Conservation (phyloP, 306 rosid genomes). For the Begonia fuchsioides region DNA sequence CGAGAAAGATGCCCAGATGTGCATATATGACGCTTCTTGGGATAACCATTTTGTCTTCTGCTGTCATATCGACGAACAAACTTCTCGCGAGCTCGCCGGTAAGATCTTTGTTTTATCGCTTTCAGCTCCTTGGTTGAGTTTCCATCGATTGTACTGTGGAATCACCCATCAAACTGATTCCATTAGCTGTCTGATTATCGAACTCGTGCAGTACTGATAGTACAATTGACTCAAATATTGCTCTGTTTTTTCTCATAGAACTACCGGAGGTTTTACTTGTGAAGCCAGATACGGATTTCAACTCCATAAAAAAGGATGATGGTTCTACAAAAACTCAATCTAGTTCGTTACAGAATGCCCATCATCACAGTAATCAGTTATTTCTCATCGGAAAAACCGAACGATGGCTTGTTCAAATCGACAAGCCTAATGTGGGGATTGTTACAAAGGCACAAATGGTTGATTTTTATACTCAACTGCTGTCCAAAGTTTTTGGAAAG, state of each 20-base stretch:
- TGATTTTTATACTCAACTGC: conserved; percentile 61
- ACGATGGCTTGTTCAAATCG: conserved; percentile 75
- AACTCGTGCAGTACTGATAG: too few relatives aligned
- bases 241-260: conserved; percentile 25
- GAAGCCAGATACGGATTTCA: conserved; percentile 41
- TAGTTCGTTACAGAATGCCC: conserved; percentile 8
- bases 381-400: conserved; percentile 56
- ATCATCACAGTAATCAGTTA: conserved; percentile 21
- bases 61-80: conserved; percentile 56
- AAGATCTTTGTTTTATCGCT: conserved; percentile 9
- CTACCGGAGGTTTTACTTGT: conserved; percentile 43
- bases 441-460: conserved; percentile 90
- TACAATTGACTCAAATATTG: conserved; percentile 2
- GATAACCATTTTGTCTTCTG: conserved; percentile 51
- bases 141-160: background rate
- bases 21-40: conserved; percentile 70
- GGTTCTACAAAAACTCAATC: conserved; percentile 20
- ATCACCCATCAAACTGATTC: too few relatives aligned
- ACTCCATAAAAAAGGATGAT: conserved; percentile 35
- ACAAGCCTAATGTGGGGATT: conserved; percentile 58
- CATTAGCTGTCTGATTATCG: too few relatives aligned
- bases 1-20: conserved; percentile 71
- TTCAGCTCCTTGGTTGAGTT: background rate
- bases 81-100: conserved; percentile 48
- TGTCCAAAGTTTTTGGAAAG: conserved; percentile 72